These are phyloP conservation scores for Xerocomellus amylosporus DNA, from an alignment of 768 basidiomycete species.

Conservation along the genomic window DNA sequence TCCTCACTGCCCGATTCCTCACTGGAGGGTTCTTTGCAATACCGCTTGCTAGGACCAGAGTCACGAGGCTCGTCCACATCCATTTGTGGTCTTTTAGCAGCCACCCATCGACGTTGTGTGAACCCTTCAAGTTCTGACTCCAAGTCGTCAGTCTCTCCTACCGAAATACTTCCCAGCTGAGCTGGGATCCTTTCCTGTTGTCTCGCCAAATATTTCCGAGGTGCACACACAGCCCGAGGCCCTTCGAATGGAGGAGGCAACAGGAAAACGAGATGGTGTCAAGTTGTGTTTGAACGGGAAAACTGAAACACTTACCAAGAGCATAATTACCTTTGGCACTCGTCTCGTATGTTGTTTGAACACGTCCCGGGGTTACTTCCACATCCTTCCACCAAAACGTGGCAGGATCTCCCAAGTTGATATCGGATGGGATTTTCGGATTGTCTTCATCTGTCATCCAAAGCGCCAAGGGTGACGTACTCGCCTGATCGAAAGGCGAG, in stretches of 20 bases:
- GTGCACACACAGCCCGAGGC: too few relatives aligned
- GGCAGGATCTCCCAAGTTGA: background rate
- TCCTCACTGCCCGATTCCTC: background rate
- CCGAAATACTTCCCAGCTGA: too few relatives aligned
- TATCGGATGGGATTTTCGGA: background rate
- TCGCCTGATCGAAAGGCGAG: background rate
- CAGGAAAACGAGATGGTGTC: too few relatives aligned
- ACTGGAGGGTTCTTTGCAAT: background rate
- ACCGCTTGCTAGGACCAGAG: background rate
- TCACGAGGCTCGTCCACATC: too few relatives aligned
- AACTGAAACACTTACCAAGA: background rate
- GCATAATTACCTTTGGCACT: background rate
- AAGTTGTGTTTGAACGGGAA: too few relatives aligned
- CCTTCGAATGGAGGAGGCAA: too few relatives aligned
- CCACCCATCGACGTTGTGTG: too few relatives aligned
- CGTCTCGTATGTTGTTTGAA: background rate
- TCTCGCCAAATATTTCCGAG: too few relatives aligned
- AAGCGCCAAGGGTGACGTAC: background rate
- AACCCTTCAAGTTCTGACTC: too few relatives aligned
- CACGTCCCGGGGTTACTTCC: background rate
- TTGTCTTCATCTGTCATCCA: background rate
- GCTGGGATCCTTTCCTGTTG: too few relatives aligned
- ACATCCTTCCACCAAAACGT: conserved; percentile 13
- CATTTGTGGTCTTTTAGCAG: too few relatives aligned
- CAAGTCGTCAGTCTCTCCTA: too few relatives aligned